A percentile compares a stretch with the other conserved stretches of the same genome.
phyloP scores from a whole-genome alignment of 1,139 yeast genomes.

The Sugiyamaella paludigena region DNA sequence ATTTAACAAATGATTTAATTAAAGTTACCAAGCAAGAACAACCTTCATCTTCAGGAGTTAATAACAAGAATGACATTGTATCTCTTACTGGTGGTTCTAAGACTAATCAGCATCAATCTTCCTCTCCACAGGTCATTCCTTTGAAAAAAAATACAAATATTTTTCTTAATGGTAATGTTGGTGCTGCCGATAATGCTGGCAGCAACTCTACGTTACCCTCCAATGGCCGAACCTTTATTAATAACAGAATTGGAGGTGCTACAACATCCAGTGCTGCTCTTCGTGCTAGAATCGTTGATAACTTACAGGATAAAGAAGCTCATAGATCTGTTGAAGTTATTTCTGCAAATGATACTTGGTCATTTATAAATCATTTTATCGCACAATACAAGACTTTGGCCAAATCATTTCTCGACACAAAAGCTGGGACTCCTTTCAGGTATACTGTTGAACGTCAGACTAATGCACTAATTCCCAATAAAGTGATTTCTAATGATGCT shows the following conservation, averaged over 20 bases:
- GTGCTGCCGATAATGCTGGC: constrained; percentile 4
- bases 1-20: background rate
- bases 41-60: background rate
- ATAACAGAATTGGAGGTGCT: constrained; percentile 1
- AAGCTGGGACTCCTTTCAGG: constrained; percentile 31
- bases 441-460: constrained; percentile 35
- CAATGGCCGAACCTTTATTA: constrained; percentile 20
- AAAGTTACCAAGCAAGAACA: background rate
- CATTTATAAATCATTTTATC: background rate
- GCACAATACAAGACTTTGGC: constrained; percentile 17
- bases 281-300: constrained; percentile 11
- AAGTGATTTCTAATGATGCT: constrained; percentile 30
- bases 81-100: background rate
- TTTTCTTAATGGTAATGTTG: background rate
- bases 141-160: background rate
- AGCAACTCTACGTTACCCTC: constrained; percentile 12
- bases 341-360: constrained; percentile 1
- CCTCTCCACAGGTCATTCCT: background rate
- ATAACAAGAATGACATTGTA: background rate
- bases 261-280: constrained; percentile 9
- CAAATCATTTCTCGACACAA: constrained; percentile 20
- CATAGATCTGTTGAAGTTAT: constrained; percentile 20
- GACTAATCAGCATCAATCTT: background rate
- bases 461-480: constrained; percentile 30
- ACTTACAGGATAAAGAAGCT: constrained; percentile 31